A percentile compares a stretch with the other conserved stretches of the same genome.
These are phyloP conservation scores for Cryomyces antarcticus DNA, from an alignment of 495 filamentous ascomycete genomes.

Conservation along the genomic window DNA sequence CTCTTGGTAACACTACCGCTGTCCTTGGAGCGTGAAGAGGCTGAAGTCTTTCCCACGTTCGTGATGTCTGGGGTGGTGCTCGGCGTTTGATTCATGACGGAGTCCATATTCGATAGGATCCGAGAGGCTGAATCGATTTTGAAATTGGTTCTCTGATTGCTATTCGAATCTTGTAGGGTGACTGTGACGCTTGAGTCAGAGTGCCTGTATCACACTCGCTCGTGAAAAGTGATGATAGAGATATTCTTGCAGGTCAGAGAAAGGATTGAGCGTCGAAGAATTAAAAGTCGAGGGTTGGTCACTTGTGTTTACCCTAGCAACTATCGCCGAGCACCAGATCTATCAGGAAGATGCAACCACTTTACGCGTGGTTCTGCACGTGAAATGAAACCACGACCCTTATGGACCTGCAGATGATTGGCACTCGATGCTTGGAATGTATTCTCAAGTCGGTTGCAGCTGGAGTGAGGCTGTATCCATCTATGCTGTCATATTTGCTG, in stretches of 20 bases:
- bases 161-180: neutral
- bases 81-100: conserved; percentile 1
- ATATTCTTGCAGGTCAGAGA: neutral
- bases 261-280: neutral
- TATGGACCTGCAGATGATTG: too few relatives aligned
- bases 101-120: neutral
- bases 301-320: neutral
- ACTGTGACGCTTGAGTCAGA: neutral
- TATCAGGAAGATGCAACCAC: too few relatives aligned
- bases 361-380: too few relatives aligned
- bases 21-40: conserved; percentile 1
- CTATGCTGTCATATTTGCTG: too few relatives aligned
- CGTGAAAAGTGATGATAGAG: neutral
- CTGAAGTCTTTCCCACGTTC: conserved; percentile 2
- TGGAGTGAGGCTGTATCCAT: too few relatives aligned
- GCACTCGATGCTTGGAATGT: too few relatives aligned
- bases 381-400: too few relatives aligned
- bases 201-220: neutral
- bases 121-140: neutral
- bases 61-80: conserved; percentile 1
- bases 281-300: neutral
- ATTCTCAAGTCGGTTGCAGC: too few relatives aligned
- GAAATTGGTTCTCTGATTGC: neutral
- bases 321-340: neutral
- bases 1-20: conserved; percentile 15